Percentiles rank a stretch among this genome's conserved stretches.
Evolutionary conservation across 148 eudicot genomes (phyloP).

Genomic region (Chenopodium suecicum): DNA sequence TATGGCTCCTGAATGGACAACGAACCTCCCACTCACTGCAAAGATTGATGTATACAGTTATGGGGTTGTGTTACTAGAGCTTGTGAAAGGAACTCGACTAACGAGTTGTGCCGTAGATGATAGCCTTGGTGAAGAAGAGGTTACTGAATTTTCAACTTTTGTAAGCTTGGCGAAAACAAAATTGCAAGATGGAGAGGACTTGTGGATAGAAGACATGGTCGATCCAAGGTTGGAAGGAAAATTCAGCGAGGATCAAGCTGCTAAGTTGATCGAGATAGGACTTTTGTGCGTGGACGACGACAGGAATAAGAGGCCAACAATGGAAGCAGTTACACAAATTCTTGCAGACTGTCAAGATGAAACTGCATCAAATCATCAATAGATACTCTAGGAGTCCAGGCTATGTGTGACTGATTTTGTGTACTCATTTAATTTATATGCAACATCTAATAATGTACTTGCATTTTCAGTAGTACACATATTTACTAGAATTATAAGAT

Average conservation of each 20-base stretch:
- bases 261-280: slow-evolving; percentile 40
- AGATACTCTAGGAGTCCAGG: no score
- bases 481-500: no score
- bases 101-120: not conserved
- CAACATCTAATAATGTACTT: no score
- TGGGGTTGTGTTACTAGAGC: no score
- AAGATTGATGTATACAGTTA: no score
- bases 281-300: slow-evolving; percentile 51
- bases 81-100: no score
- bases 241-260: slow-evolving; percentile 45
- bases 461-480: no score
- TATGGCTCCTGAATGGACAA: no score
- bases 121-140: slow-evolving; percentile 18
- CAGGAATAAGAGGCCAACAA: slow-evolving; percentile 52
- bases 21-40: no score
- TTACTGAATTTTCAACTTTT: slow-evolving; percentile 33
- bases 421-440: no score
- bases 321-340: slow-evolving; percentile 47
- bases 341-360: slow-evolving; percentile 40
- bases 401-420: no score
- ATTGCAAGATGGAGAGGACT: slow-evolving; percentile 30
- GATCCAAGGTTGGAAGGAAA: slow-evolving; percentile 48
- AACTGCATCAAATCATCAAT: no score
- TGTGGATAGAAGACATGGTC: slow-evolving; percentile 39
- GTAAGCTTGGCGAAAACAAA: slow-evolving; percentile 32